Evolutionary conservation across 1,139 yeast species (phyloP), one percentile per base, ranked within the genome.

Genomic region (Saccharomycopsis phalli): DNA sequence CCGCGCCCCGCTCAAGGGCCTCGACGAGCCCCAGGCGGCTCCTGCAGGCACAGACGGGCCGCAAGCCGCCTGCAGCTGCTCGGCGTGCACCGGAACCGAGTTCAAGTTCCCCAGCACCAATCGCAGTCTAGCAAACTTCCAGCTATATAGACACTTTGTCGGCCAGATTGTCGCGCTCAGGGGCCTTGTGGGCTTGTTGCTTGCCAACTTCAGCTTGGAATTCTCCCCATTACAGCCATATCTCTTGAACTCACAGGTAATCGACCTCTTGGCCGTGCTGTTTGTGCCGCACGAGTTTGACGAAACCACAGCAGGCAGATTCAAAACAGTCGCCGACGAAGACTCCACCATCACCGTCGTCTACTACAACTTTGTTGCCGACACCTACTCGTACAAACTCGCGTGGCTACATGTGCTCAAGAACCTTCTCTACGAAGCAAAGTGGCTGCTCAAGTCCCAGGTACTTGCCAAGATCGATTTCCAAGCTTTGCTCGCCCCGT

Each of bases 191-290:
- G 83, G 55, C 84, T 93, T 2, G 71, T 77, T 2, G 60, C 83
- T 20, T 82, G 34, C 94, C 31, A 87, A 87, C 54, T 67, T 84
- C 41, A 76, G 83, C 8, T 68, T 86, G 23, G 95, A 86, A 48
- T 86, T 84, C 56, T 78, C 88, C 41, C 81, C 91, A 1, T 65
- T 83, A 50, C 71, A 84, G 40, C 64, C 69, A 36, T 68, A 68
- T 37, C 65, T 82, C 41, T 61, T 79, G 27, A 69, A 73, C 17
- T 67, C 71, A 47, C 82, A 76, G 2, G 60, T 73, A 3, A 65
- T 82, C 31, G 63, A 71, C 4, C 14, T 26, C 29, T 11, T 10
- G 29, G 14, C n/a, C n/a, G 19, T 30, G 20, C 8, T 10, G 11
- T 19, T 19, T 8, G 17, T 5, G 13, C 7, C 6, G 13, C 11